Base-by-base conservation (phyloP, 2,329 filamentous ascomycete species). In the Colletotrichum sp. region DNA sequence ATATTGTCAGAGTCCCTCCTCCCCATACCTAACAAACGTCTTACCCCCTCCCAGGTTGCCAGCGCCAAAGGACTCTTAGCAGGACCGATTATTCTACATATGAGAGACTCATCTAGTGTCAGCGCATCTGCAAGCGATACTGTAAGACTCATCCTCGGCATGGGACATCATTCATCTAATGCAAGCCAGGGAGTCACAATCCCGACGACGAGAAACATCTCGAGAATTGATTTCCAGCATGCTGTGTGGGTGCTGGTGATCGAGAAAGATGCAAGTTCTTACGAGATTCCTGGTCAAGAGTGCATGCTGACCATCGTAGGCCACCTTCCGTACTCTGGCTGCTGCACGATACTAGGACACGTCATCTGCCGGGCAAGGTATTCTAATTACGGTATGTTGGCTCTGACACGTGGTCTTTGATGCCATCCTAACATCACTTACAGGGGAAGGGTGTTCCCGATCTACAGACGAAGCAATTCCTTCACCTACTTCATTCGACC, bases 401-500 rank as follows among this genome's bases (percentile, higher is more conserved):
- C 7, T 15, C 18, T 15, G 16, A 21, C 1, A 13, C 24, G 16
- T n/a, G 10, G 3, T 12, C 6, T 36, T 13, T 65, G 49, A 21
- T 64, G 76, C 16, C 0, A 18, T 30, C n/a, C 26, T 77, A 12
- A 76, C 57, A 30, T 18, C n/a, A 49, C 24, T 24, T 24, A 24
- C 69, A 95, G 93, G 95, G 92, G 1, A 97, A 96, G 87, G 95
- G 95, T 3, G 97, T 95, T 80, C 95, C 95, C 0, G 95, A 97
- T 79, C 86, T 96, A 64, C 89, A 90, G 2, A 95, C 94, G 0
- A 88, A 94, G 9, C 88, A 88, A 18, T 93, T 96, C 69, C 85
- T 96, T 2, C 87, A 88, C 57, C 82, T 87, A 15, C 71, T 95
- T 2, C 88, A 90, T 49, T 82, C 79, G 0, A 83, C 82, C 10